Base-by-base conservation (phyloP, 1,284 basidiomycete species). In the Inonotus obliquus region DNA sequence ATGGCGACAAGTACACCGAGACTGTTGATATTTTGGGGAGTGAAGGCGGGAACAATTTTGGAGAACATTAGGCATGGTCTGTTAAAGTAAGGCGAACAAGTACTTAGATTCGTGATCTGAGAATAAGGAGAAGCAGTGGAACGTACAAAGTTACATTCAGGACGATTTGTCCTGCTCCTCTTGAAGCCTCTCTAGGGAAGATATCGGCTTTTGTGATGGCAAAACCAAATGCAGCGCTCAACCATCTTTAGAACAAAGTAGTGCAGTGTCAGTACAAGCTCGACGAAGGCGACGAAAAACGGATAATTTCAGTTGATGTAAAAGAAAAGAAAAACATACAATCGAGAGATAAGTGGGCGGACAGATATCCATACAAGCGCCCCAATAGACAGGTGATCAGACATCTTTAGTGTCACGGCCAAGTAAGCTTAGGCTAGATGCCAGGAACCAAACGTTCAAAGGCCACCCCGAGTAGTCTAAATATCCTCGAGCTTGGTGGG, bases 41-140 rank as follows among this genome's bases (percentile, higher is more conserved):
- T 84, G 67, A 94, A 91, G 0, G 89, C 83, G 0, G 89, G 83
- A 0, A 92, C 81, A 64, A 93, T 90, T 65, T 87, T 90, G 1
- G 86, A 85, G 71, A 93, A 92, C 74, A 92, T 77, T 11, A 93
- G 78, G 62, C 81, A 82, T 2, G 91, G 69, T 0, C 82, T 77
- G 62, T 7, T 11, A n/a, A 1, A 41, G 25, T 41, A 23, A 11
- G 14, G 11, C 19, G 9, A 37, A 45, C 14, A 52, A 19, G 35
- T 7, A 11, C 2, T 32, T 14, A n/a, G 7, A 13, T 2, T 14
- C 47, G 45, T 54, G n/a, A 14, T 13, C 27, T 45, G 17, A 32
- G 29, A 49, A 49, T 37, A 13, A n/a, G 23, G 45, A 27, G 39
- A 17, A 23, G 37, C 44, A 4, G 19, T 32, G 4, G 27, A 23